Evolutionary conservation across 1,284 basidiomycete species (phyloP), one percentile per base, ranked within the genome.

Genomic region (Ceratobasidium sp.): DNA sequence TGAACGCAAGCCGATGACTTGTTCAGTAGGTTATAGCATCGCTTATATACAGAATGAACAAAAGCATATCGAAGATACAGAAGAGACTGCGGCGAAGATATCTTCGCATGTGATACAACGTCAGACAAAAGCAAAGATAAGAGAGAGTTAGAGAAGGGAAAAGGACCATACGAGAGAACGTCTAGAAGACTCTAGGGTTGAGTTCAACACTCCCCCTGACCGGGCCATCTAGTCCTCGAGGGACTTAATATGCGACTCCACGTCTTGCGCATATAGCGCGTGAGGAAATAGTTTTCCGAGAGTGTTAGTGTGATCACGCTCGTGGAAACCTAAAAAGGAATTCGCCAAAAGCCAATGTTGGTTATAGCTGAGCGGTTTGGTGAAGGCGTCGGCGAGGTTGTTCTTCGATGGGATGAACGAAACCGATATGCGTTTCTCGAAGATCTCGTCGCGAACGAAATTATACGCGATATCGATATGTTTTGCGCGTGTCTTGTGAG

Each of bases 381-480:
- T 83, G 44, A 83, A 77, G 3, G 81, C 67, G 26, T 82, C 80
- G 0, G 82, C 79, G 5, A 79, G 17, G 46, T 80, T 82, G 0
- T 79, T 67, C n/a, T 33, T 54, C 40, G 80, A 80, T 13, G 80
- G 73, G 10, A 83, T 73, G 40, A 80, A 81, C 1, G 59, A 46
- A 15, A 79, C 44, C 23, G 42, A 3, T 20, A 79, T 15, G 13
- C 9, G n/a, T 13, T 50, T n/a, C 42, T 50, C 40, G 23, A 23
- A 15, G 7, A 66, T 26, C n/a, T 66, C 42, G 64, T 66, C 64
- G 10, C 64, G 46, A n/a, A 66, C 40, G 40, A 64, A 74, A 40
- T 78, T 73, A 38, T 61, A 74, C 1, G n/a, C 26, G 3, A 50
- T 50, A 20, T 78, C 70, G 71, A 79, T 67, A 23, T 77, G 81